phyloP scores from a whole-genome alignment of 306 rosid genomes.

The Gastrolobium villosum region DNA sequence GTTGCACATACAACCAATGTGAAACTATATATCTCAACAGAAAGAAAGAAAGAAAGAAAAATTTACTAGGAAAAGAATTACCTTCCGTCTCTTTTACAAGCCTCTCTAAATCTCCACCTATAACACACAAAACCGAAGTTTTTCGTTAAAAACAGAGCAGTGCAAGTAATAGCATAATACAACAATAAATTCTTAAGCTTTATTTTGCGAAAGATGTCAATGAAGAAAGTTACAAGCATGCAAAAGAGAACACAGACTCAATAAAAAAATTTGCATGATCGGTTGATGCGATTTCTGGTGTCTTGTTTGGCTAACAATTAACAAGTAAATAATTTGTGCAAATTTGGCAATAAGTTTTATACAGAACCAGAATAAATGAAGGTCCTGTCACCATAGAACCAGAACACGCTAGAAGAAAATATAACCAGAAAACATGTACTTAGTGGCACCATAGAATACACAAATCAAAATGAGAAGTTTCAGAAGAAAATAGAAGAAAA shows the following conservation, averaged over 20 bases:
- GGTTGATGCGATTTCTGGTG: not conserved
- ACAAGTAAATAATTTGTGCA: not conserved
- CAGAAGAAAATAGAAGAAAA: conserved; percentile 31
- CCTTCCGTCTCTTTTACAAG: conserved; percentile 92
- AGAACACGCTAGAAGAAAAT: conserved; percentile 4
- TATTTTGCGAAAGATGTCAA: conserved; percentile 28
- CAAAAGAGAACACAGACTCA: not conserved
- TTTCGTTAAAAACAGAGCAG: not conserved
- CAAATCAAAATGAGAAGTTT: conserved; percentile 33
- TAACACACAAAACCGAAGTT: conserved; percentile 38
- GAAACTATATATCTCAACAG: conserved; percentile 27
- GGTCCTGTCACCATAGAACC: conserved; percentile 21
- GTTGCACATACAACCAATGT: too few species aligned
- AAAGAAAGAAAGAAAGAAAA: too few species aligned
- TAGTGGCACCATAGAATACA: not conserved
- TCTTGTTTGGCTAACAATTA: conserved; percentile 6
- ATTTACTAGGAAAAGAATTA: conserved; percentile 7
- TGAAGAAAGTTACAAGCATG: conserved; percentile 26
- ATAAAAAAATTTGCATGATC: conserved; percentile 16
- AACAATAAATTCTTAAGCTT: not conserved
- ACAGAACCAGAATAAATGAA: conserved; percentile 4
- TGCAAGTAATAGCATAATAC: not conserved
- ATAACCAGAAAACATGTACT: conserved; percentile 12
- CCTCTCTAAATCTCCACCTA: conserved; percentile 86
- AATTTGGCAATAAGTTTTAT: not conserved